These are phyloP conservation scores for Magnusiomyces fungicola DNA, from an alignment of 1,139 yeast genomes.

Conservation along the genomic window DNA sequence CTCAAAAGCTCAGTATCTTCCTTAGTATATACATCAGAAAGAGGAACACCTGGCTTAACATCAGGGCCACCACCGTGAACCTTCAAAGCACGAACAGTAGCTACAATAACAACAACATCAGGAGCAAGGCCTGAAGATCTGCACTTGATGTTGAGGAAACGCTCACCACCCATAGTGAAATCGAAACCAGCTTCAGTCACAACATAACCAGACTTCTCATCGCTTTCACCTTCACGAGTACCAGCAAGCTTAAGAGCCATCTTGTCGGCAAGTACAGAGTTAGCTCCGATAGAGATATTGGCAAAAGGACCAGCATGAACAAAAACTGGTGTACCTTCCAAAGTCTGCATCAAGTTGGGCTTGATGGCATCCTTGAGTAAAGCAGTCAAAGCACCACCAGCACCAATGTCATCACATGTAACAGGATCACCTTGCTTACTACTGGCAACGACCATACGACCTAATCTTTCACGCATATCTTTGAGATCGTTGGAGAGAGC, in stretches of 20 bases:
- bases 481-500: conserved; percentile 78
- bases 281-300: conserved; percentile 94
- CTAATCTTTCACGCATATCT: conserved; percentile 87
- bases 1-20: conserved; percentile 82
- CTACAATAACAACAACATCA: conserved; percentile 90
- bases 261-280: conserved; percentile 90
- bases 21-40: conserved; percentile 76
- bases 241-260: conserved; percentile 93
- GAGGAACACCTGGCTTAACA: conserved; percentile 89
- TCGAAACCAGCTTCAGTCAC: conserved; percentile 98
- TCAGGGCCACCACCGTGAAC: conserved; percentile 99
- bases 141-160: conserved; percentile 94
- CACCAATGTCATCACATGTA: conserved; percentile 94
- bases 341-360: conserved; percentile 96
- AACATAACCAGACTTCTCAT: conserved; percentile 76
- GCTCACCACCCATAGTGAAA: conserved; percentile 99
- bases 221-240: conserved; percentile 47
- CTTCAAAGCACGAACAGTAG: conserved; percentile 94
- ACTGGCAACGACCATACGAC: conserved; percentile 85
- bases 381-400: conserved; percentile 96
- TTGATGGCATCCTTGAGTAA: conserved; percentile 93
- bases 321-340: conserved; percentile 96
- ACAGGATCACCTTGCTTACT: conserved; percentile 78
- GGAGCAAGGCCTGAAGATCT: conserved; percentile 88
- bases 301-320: conserved; percentile 99